These are phyloP conservation scores for Saccharomycopsis oosterbeekiorum DNA, from an alignment of 805 yeast species.

Conservation along the genomic window DNA sequence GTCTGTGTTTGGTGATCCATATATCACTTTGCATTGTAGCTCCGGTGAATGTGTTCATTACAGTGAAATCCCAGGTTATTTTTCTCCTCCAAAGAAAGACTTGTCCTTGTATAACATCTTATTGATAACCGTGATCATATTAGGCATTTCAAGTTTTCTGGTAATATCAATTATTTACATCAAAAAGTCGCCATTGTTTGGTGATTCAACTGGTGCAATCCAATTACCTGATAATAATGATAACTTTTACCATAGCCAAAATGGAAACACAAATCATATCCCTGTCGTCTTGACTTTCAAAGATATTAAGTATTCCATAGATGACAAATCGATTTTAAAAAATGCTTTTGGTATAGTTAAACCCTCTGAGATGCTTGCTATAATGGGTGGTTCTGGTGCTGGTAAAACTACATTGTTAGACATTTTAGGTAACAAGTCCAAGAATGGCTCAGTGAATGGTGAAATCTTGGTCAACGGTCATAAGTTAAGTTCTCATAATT, in stretches of 20 bases:
- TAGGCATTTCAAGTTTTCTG: slow-evolving; percentile 28
- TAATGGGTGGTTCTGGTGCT: slow-evolving; percentile 99
- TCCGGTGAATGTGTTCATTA: slow-evolving; percentile 91
- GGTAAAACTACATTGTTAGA: slow-evolving; percentile 93
- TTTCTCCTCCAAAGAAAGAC: slow-evolving; percentile 42
- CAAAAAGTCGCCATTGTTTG: slow-evolving; percentile 53
- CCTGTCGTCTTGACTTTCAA: slow-evolving; percentile 75
- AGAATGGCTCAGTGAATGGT: slow-evolving; percentile 65
- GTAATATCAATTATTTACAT: slow-evolving; percentile 39
- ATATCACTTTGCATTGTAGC: slow-evolving; percentile 67
- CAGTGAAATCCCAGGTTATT: slow-evolving; percentile 88
- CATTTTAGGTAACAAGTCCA: slow-evolving; percentile 80
- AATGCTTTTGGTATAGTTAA: slow-evolving; percentile 65
- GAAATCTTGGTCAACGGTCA: slow-evolving; percentile 69
- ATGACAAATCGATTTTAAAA: slow-evolving; percentile 44
- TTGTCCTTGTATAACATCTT: slow-evolving; percentile 39
- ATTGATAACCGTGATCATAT: slow-evolving; percentile 34
- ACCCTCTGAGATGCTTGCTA: slow-evolving; percentile 87
- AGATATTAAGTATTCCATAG: slow-evolving; percentile 51
- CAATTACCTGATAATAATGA: slow-evolving; percentile 23
- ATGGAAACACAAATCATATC: slow-evolving; percentile 41
- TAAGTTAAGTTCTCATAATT: slow-evolving; percentile 31
- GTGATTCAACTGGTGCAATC: slow-evolving; percentile 17
- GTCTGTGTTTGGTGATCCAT: slow-evolving; percentile 91
- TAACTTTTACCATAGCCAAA: slow-evolving; percentile 29